phyloP scores from a whole-genome alignment of 352 stramenopile species.

The Phytophthora podocarpi region DNA sequence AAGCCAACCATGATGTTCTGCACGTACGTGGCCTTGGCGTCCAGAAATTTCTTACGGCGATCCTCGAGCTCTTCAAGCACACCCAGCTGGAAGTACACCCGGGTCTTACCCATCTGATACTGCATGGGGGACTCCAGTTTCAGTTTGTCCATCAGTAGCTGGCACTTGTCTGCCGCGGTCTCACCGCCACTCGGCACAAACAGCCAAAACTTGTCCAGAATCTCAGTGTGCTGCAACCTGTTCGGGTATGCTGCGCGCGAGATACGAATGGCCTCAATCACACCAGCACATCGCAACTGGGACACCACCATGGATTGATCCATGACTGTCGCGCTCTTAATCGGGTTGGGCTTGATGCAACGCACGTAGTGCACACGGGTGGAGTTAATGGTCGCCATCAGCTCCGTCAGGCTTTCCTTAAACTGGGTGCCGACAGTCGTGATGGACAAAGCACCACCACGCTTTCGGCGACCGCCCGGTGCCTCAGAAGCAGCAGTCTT shows the following conservation, averaged over 20 bases:
- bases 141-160: slow-evolving; percentile 83
- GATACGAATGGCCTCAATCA: slow-evolving; percentile 99
- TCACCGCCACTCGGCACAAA: slow-evolving; percentile 73
- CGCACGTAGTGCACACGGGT: slow-evolving; percentile 98
- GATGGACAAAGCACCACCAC: slow-evolving; percentile 64
- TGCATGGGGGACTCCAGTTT: slow-evolving; percentile 73
- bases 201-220: slow-evolving; percentile 84
- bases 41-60: slow-evolving; percentile 83
- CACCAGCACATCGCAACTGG: slow-evolving; percentile 97
- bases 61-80: slow-evolving; percentile 88
- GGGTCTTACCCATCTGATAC: slow-evolving; percentile 87
- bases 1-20: slow-evolving; percentile 85
- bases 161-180: slow-evolving; percentile 65
- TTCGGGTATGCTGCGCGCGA: slow-evolving; percentile 98
- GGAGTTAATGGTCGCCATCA: slow-evolving; percentile 96
- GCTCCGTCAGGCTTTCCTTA: slow-evolving; percentile 90
- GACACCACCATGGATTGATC: slow-evolving; percentile 94
- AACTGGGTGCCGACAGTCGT: slow-evolving; percentile 92
- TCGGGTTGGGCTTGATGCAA: slow-evolving; percentile 99
- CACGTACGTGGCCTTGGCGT: slow-evolving; percentile 78
- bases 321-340: slow-evolving; percentile 92
- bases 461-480: slow-evolving; percentile 49
- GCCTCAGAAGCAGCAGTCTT: slow-evolving; percentile 43
- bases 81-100: slow-evolving; percentile 89
- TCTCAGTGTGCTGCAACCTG: slow-evolving; percentile 91